Conservation (phyloP, 2,329 filamentous ascomycete genomes). For the Alternaria infectoria region DNA sequence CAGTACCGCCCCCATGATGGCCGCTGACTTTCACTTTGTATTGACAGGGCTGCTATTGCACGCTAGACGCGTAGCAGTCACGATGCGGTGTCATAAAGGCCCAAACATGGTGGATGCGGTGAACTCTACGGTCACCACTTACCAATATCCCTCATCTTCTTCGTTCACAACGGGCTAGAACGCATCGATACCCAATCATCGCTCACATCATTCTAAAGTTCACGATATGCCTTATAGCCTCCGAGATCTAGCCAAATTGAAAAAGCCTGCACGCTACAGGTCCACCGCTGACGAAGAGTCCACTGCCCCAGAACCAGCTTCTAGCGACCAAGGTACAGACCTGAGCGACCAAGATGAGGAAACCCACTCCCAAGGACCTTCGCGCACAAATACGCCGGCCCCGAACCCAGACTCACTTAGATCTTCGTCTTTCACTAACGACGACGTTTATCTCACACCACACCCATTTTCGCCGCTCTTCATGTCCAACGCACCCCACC, state of each 20-base stretch:
- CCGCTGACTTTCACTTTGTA: constrained; percentile 1
- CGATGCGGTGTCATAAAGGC: neutral
- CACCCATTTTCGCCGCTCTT: neutral
- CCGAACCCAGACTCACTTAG: neutral
- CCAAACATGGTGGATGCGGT: neutral
- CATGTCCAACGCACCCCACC: neutral
- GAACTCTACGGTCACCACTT: neutral
- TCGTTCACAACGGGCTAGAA: neutral
- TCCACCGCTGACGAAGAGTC: neutral
- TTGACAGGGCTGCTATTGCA: neutral
- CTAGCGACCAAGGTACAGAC: neutral
- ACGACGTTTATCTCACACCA: neutral
- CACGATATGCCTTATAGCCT: constrained; percentile 3
- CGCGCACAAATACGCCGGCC: neutral
- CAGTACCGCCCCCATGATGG: neutral
- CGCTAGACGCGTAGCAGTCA: neutral
- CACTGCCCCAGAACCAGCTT: neutral
- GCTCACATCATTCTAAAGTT: neutral
- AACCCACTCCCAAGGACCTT: neutral
- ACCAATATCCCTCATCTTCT: neutral
- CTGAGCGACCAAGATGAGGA: neutral
- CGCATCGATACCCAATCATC: neutral
- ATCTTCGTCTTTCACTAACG: neutral
- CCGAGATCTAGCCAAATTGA: constrained; percentile 3
- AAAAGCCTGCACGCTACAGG: neutral